Evolutionary conservation across 1,284 basidiomycete species (phyloP).

Genomic region (Bondarzewia mesenterica): DNA sequence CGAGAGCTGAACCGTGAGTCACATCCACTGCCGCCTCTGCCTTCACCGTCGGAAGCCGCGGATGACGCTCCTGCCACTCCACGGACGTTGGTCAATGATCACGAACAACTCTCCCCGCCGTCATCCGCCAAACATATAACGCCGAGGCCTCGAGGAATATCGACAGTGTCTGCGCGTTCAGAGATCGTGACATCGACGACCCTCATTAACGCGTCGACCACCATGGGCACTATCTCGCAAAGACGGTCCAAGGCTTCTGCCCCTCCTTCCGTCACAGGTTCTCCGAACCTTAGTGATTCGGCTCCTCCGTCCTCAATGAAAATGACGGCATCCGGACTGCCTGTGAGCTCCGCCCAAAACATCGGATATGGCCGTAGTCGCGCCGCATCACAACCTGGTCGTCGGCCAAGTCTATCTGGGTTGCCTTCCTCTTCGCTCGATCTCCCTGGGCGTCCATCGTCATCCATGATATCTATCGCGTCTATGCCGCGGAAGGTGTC

Average conservation of each 20-base stretch:
- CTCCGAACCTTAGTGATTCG: conserved; percentile 21
- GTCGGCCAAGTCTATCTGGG: conserved; percentile 20
- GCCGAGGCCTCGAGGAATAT: conserved; percentile 45
- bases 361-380: conserved; percentile 40
- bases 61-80: conserved; percentile 27
- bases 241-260: conserved; percentile 56
- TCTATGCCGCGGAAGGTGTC: conserved; percentile 46
- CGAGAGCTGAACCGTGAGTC: conserved; percentile 36
- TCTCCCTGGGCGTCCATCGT: conserved; percentile 33
- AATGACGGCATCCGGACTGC: conserved; percentile 33
- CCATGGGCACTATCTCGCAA: conserved; percentile 60
- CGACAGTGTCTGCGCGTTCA: conserved; percentile 37
- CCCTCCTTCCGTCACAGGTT: conserved; percentile 34
- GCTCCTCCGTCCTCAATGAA: conserved; percentile 30
- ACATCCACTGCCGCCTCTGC: conserved; percentile 60
- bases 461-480: conserved; percentile 18
- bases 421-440: conserved; percentile 17
- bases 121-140: conserved; percentile 29
- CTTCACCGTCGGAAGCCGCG: conserved; percentile 33
- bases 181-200: conserved; percentile 25
- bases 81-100: conserved; percentile 18
- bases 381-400: conserved; percentile 62
- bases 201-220: conserved; percentile 52
- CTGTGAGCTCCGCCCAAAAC: conserved; percentile 27
- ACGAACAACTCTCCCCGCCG: conserved; percentile 13